These are phyloP conservation scores for Lophiostoma macrostomum DNA, from an alignment of 495 filamentous ascomycete species.

Conservation along the genomic window DNA sequence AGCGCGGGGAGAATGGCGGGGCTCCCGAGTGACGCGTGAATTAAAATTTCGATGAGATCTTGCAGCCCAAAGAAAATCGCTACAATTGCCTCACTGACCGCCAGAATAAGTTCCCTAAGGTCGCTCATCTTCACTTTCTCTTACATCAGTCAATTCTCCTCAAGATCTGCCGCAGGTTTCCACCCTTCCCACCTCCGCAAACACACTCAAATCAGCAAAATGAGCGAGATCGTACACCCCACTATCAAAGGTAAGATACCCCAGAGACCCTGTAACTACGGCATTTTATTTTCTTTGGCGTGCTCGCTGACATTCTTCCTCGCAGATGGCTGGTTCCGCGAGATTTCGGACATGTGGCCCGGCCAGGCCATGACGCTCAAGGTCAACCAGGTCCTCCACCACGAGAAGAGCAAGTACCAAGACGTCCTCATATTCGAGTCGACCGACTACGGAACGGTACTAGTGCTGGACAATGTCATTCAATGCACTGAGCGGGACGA, in stretches of 20 bases:
- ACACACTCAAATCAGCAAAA: constrained; percentile 20
- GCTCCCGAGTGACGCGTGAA: constrained; percentile 12
- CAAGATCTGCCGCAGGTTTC: neutral
- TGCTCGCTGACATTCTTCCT: too few relatives aligned
- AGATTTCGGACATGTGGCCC: constrained; percentile 97
- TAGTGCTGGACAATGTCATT: constrained; percentile 99
- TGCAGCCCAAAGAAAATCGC: constrained; percentile 15
- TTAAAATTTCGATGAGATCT: neutral
- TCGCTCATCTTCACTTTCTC: neutral
- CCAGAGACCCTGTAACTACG: too few relatives aligned
- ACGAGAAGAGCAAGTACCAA: constrained; percentile 98
- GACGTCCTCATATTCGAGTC: constrained; percentile 98
- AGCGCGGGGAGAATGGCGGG: constrained; percentile 8
- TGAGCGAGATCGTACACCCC: constrained; percentile 54
- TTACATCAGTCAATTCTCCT: neutral
- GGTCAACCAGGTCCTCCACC: constrained; percentile 95
- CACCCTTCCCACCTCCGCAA: neutral
- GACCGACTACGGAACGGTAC: constrained; percentile 90
- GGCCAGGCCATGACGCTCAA: constrained; percentile 98
- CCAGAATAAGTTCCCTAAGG: neutral
- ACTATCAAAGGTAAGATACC: constrained; percentile 69
- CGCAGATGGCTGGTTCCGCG: constrained; percentile 98
- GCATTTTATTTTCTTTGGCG: too few relatives aligned
- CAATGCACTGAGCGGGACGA: constrained; percentile 98
- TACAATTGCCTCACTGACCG: constrained; percentile 1